Evolutionary conservation across 1,139 yeast genomes (phyloP).

Genomic region (Saccharomyces hybrid): DNA sequence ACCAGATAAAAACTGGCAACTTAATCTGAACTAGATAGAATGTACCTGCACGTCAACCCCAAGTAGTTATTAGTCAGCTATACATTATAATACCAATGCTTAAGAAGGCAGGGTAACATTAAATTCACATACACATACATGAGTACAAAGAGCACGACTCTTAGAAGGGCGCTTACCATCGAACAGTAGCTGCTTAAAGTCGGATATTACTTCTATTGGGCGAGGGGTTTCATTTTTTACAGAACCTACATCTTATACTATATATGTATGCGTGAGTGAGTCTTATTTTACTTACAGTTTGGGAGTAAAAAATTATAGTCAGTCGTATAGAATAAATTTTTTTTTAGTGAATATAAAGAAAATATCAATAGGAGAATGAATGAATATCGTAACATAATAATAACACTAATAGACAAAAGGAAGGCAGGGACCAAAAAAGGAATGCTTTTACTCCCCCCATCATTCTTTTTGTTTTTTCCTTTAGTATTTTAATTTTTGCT

Average conservation of each 20-base stretch:
- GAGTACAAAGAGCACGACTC: background rate
- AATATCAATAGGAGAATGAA: background rate
- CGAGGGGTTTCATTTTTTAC: background rate
- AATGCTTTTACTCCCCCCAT: background rate
- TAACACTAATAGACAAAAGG: background rate
- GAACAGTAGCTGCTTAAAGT: background rate
- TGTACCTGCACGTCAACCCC: background rate
- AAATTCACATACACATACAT: background rate
- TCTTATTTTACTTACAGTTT: background rate
- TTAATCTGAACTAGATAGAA: background rate
- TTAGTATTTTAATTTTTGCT: background rate
- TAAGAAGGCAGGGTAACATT: background rate
- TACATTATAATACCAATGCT: background rate
- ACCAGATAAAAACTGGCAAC: background rate
- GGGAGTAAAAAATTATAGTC: background rate
- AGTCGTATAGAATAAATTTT: constrained; percentile 1
- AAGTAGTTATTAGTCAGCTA: background rate
- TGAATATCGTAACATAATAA: constrained; percentile 1
- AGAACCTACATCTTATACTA: background rate
- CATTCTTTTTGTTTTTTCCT: background rate
- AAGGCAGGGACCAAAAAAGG: background rate
- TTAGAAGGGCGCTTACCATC: background rate
- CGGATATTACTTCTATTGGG: background rate
- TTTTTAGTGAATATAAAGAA: constrained; percentile 1
- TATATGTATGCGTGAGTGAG: background rate